Evolutionary conservation across 2,329 filamentous ascomycete genomes (phyloP), one percentile per base, ranked within the genome.

Genomic region (Dothistroma pini): DNA sequence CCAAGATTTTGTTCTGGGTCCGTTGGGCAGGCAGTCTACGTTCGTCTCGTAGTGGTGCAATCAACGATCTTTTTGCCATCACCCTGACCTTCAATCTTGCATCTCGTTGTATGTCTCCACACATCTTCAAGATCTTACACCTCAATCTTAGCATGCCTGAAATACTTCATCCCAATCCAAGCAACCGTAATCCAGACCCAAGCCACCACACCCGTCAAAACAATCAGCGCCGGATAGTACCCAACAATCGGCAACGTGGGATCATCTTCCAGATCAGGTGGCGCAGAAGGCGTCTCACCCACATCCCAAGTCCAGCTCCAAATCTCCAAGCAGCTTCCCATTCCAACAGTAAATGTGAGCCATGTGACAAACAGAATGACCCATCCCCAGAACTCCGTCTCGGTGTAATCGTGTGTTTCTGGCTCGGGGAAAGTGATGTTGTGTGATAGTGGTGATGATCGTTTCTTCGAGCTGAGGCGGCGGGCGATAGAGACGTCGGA

Each of bases 301-400:
- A 97, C 93, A 78, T 97, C 93, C 95, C 95, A 99, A 2, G 95
- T 95, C 95, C 95, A 99, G 75, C 88, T 95, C 95, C 95, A 99
- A 22, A 97, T 86, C 22, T 90, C 93, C 51, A 97, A 83, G 75
- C 92, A 97, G 55, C 90, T 96, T 57, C 95, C 95, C 90, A 99
- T 97, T 34, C 95, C 95, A 0, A 95, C 86, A 21, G 97, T 92
- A 74, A 99, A 97, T 29, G 97, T 92, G 50, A 96, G 79, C 95
- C 96, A 99, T 0, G 96, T 99, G 52, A 91, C 88, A 47, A 89
- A 79, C 34, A 99, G 80, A 53, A 99, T 89, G 8, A 96, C 88
- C 91, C 93, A 99, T 0, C 95, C 95, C 93, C 95, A 99, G 87
- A 91, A 96, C 70, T 95, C 93, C 0, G 95, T 99, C 78, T 97